Conservation (phyloP, 257 asterid genomes). For the Anisodus acutangulus region DNA sequence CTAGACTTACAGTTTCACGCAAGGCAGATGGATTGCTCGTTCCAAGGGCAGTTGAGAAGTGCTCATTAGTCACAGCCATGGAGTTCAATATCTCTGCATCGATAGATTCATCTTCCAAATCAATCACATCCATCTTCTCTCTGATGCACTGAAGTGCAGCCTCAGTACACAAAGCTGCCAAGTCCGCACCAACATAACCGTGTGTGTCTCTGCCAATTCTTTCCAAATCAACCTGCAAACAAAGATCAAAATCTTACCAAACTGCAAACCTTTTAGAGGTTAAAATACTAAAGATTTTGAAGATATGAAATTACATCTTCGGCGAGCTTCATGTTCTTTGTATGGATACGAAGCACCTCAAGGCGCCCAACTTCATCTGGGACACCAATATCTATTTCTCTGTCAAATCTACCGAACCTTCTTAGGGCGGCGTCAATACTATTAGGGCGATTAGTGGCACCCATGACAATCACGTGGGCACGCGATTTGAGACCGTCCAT, state of each 20-base stretch:
- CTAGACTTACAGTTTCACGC: conserved; percentile 76
- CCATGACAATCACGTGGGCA: conserved; percentile 92
- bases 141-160: conserved; percentile 96
- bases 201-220: conserved; percentile 79
- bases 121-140: conserved; percentile 97
- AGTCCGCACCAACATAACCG: conserved; percentile 93
- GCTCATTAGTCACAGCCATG: conserved; percentile 93
- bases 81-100: conserved; percentile 92
- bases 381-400: conserved; percentile 93
- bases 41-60: conserved; percentile 88
- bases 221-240: conserved; percentile 84
- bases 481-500: conserved; percentile 94
- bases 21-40: conserved; percentile 94
- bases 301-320: conserved; percentile 59
- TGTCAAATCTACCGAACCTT: conserved; percentile 90
- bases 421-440: conserved; percentile 92
- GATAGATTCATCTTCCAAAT: conserved; percentile 83
- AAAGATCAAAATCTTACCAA: neutral
- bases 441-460: conserved; percentile 92
- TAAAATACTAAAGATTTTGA: neutral
- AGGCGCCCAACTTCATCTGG: conserved; percentile 98
- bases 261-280: neutral
- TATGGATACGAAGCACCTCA: conserved; percentile 87
- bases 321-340: conserved; percentile 95
- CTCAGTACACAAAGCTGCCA: conserved; percentile 95